These are phyloP conservation scores for Xylaria sp. DNA, from an alignment of 2,329 filamentous ascomycete species.

Conservation along the genomic window DNA sequence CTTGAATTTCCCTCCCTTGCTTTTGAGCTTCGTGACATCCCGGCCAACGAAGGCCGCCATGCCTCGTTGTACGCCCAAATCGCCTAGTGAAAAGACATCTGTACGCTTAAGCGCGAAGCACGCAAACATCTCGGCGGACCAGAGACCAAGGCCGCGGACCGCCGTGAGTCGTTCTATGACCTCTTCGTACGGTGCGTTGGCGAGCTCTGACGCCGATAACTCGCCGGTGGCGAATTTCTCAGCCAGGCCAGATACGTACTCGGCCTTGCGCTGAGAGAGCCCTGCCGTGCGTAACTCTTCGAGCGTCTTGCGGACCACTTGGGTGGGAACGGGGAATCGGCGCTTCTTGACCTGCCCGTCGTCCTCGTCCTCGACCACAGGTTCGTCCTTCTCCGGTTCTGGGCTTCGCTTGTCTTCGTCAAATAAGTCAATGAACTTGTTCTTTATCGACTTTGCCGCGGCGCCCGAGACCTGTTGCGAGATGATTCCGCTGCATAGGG, in stretches of 20 bases:
- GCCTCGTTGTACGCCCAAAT: conserved; percentile 92
- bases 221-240: conserved; percentile 82
- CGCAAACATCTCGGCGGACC: conserved; percentile 98
- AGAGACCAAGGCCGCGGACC: conserved; percentile 86
- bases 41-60: conserved; percentile 89
- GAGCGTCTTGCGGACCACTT: conserved; percentile 74
- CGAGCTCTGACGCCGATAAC: conserved; percentile 79
- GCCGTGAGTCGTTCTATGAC: conserved; percentile 84
- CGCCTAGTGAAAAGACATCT: conserved; percentile 92
- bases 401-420: conserved; percentile 43
- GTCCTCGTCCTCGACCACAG: conserved; percentile 16
- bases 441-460: conserved; percentile 88
- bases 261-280: conserved; percentile 92
- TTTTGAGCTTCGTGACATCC: conserved; percentile 85
- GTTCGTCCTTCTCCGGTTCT: conserved; percentile 10
- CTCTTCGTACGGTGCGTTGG: conserved; percentile 84
- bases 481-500: conserved; percentile 87
- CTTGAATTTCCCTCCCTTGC: conserved; percentile 90
- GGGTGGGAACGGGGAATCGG: conserved; percentile 78
- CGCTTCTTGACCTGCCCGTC: conserved; percentile 21
- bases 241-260: conserved; percentile 89
- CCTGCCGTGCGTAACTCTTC: conserved; percentile 82
- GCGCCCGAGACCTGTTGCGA: conserved; percentile 96
- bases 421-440: conserved; percentile 84
- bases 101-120: conserved; percentile 93